These are phyloP conservation scores for Carallia pectinifolia DNA, from an alignment of 345 rosid genomes.

Conservation along the genomic window DNA sequence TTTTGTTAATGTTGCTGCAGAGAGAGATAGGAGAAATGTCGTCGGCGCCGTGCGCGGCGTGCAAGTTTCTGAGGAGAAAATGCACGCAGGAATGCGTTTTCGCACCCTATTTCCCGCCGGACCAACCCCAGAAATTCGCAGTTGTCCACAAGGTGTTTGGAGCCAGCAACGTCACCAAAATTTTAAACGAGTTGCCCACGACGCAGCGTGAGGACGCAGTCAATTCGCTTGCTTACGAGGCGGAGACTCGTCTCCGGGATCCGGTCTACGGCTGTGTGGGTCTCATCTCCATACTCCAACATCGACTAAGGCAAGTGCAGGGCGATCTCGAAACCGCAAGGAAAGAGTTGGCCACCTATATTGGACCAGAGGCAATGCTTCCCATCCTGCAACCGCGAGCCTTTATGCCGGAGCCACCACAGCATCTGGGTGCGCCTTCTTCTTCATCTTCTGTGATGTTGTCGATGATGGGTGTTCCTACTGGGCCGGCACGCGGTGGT, in stretches of 20 bases:
- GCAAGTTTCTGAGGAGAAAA: conserved; percentile 3
- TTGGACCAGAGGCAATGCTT: conserved; percentile 51
- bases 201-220: conserved; percentile 70
- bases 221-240: conserved; percentile 76
- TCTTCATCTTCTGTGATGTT: conserved; percentile 30
- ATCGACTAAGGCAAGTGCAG: conserved; percentile 52
- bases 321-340: conserved; percentile 49
- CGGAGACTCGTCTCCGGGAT: conserved; percentile 71
- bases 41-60: neutral
- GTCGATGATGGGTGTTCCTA: conserved; percentile 56
- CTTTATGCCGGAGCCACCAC: conserved; percentile 27
- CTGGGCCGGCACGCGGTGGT: conserved; percentile 22
- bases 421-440: conserved; percentile 36
- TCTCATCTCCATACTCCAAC: conserved; percentile 66
- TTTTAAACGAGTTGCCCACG: conserved; percentile 60
- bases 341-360: conserved; percentile 56
- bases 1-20: neutral
- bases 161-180: conserved; percentile 75
- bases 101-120: conserved; percentile 3
- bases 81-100: neutral
- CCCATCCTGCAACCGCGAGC: conserved; percentile 38
- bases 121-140: neutral
- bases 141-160: conserved; percentile 1
- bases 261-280: conserved; percentile 92
- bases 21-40: too few relatives aligned